Conservation (phyloP, 2,329 filamentous ascomycete genomes). For the Plenodomus tracheiphilus region DNA sequence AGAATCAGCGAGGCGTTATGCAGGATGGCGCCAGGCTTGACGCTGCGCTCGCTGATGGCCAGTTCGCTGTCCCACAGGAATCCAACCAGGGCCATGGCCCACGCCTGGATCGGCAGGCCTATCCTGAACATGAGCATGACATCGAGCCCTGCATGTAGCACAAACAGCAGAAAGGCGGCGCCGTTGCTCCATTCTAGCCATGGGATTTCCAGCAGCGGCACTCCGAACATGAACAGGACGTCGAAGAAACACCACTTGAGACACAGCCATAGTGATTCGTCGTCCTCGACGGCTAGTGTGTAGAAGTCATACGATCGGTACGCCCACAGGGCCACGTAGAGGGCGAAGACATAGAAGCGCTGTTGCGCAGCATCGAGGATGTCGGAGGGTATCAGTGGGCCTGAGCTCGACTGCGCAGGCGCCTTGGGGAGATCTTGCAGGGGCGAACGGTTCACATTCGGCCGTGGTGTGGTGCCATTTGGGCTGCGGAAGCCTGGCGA, state of each 20-base stretch:
- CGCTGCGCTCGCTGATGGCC: slow-evolving; percentile 88
- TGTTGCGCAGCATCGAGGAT: slow-evolving; percentile 90
- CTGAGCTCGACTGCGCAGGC: slow-evolving; percentile 25
- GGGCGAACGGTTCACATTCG: slow-evolving; percentile 37
- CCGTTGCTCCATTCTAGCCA: slow-evolving; percentile 91
- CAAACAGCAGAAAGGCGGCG: slow-evolving; percentile 71
- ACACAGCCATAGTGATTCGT: slow-evolving; percentile 86
- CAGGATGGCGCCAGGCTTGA: slow-evolving; percentile 83
- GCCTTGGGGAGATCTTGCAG: slow-evolving; percentile 39
- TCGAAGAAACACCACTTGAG: slow-evolving; percentile 93
- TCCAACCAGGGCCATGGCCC: slow-evolving; percentile 73
- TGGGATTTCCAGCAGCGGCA: slow-evolving; percentile 87
- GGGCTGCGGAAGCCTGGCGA: slow-evolving; percentile 31
- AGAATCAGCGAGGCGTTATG: slow-evolving; percentile 93
- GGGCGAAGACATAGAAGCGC: slow-evolving; percentile 79
- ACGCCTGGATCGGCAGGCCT: slow-evolving; percentile 73
- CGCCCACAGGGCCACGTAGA: slow-evolving; percentile 75
- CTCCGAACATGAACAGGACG: slow-evolving; percentile 80
- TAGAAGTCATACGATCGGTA: slow-evolving; percentile 90
- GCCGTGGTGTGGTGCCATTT: slow-evolving; percentile 27
- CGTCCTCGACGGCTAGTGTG: slow-evolving; percentile 75
- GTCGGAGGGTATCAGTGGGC: slow-evolving; percentile 77
- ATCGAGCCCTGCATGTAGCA: slow-evolving; percentile 72
- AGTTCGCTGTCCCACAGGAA: slow-evolving; percentile 90
- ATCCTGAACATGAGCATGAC: slow-evolving; percentile 93